Conservation (phyloP, 169 alveolate genomes). For the Eimeria sp. region DNA sequence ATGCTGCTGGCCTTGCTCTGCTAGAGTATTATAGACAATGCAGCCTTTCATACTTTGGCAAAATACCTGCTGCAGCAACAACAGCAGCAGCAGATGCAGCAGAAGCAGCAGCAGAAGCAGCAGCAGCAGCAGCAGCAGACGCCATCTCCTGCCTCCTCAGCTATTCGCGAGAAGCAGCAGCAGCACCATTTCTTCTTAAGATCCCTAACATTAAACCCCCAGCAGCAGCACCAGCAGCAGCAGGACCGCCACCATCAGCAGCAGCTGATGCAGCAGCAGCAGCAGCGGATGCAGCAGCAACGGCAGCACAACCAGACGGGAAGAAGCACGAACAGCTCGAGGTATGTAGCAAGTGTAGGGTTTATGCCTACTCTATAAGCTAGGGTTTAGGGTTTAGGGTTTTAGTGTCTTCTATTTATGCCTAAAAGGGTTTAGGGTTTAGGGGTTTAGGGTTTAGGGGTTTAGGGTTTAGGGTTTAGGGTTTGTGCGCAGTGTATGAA, state of each 20-base stretch:
- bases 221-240: not conserved
- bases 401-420: not conserved
- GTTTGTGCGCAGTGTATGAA: slow-evolving; percentile 72
- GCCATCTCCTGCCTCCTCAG: slow-evolving; percentile 8
- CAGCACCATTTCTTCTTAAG: not conserved
- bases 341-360: not conserved
- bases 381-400: not conserved
- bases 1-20: slow-evolving; percentile 10
- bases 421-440: not conserved
- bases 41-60: not conserved
- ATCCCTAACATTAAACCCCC: not conserved
- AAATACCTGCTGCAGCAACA: not conserved
- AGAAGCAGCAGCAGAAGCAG: slow-evolving; percentile 9
- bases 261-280: not conserved
- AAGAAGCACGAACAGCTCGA: not conserved
- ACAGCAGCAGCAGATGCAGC: not conserved
- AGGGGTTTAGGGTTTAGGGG: not conserved
- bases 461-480: slow-evolving; percentile 10
- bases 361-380: not conserved
- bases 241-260: not conserved
- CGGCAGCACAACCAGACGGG: not conserved
- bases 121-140: slow-evolving; percentile 41
- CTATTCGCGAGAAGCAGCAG: slow-evolving; percentile 3
- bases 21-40: not conserved
- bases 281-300: not conserved